A percentile compares a stretch with the other conserved stretches of the same genome.
phyloP scores from a whole-genome alignment of 2,329 filamentous ascomycete genomes.

The Fusarium foetens region DNA sequence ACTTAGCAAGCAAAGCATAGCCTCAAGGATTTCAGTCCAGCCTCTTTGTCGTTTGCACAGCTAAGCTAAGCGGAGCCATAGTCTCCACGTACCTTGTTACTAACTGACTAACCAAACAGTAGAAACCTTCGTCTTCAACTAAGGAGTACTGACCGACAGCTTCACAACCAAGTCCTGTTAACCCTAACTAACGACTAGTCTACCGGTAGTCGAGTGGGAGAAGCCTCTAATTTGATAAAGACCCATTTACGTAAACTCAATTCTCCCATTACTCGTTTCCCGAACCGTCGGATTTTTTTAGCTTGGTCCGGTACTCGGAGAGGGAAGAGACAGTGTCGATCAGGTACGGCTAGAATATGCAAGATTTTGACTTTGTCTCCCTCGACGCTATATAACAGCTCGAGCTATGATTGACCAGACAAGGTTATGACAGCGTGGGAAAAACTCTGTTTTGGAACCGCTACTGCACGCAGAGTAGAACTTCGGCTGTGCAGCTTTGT shows the following conservation, averaged over 20 bases:
- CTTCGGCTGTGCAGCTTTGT: background rate
- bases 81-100: background rate
- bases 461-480: background rate
- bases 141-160: slow-evolving; percentile 7
- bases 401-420: slow-evolving; percentile 13
- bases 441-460: slow-evolving; percentile 18
- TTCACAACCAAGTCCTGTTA: slow-evolving; percentile 6
- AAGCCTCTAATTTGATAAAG: slow-evolving; percentile 17
- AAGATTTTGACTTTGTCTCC: slow-evolving; percentile 17
- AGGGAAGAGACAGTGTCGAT: slow-evolving; percentile 18
- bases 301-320: slow-evolving; percentile 17
- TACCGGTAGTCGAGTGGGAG: background rate
- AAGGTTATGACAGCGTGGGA: slow-evolving; percentile 7
- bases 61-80: slow-evolving; percentile 7
- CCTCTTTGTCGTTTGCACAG: background rate
- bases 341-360: slow-evolving; percentile 27
- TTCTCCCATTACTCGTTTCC: slow-evolving; percentile 17
- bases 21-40: background rate
- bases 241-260: slow-evolving; percentile 24
- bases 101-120: background rate
- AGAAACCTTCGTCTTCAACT: slow-evolving; percentile 1
- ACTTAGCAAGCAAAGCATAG: background rate
- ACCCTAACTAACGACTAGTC: background rate
- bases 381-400: background rate
- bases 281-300: slow-evolving; percentile 5